These are phyloP conservation scores for Citrullus mucosospermus DNA, from an alignment of 306 rosid species.

Conservation along the genomic window DNA sequence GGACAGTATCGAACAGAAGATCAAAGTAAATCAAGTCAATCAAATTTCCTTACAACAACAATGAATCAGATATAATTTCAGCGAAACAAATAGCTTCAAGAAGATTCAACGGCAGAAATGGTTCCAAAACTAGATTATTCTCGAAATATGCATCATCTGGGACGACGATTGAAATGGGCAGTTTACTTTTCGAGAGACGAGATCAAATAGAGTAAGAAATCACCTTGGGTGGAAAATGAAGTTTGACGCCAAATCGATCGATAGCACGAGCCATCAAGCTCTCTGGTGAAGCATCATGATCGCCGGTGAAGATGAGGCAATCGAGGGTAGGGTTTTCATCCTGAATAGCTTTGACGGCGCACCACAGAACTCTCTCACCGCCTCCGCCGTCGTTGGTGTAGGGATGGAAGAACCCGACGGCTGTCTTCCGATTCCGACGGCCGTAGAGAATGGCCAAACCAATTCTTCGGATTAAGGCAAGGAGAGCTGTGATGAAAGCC, in stretches of 20 bases:
- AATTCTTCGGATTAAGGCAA: conserved; percentile 16
- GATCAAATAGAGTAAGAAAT: neutral
- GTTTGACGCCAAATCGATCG: conserved; percentile 73
- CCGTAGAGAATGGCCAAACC: conserved; percentile 13
- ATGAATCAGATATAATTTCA: neutral
- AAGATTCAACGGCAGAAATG: neutral
- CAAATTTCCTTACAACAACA: neutral
- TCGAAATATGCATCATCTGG: neutral
- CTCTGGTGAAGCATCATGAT: conserved; percentile 70
- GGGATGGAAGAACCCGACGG: conserved; percentile 89
- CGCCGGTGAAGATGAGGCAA: conserved; percentile 72
- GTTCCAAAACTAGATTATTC: neutral
- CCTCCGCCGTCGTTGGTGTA: conserved; percentile 92
- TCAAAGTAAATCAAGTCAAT: neutral
- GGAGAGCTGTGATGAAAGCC: conserved; percentile 22
- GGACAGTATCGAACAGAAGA: neutral
- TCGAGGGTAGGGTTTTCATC: conserved; percentile 47
- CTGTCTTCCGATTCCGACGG: conserved; percentile 35
- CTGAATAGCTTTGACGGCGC: conserved; percentile 75
- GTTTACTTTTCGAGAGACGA: neutral
- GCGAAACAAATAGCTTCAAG: no score
- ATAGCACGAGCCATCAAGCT: conserved; percentile 45
- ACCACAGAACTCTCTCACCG: conserved; percentile 88
- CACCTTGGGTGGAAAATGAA: conserved; percentile 46
- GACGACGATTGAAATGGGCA: neutral